These are phyloP conservation scores for Schrenkiella parvula DNA, from an alignment of 345 rosid species.

Conservation along the genomic window DNA sequence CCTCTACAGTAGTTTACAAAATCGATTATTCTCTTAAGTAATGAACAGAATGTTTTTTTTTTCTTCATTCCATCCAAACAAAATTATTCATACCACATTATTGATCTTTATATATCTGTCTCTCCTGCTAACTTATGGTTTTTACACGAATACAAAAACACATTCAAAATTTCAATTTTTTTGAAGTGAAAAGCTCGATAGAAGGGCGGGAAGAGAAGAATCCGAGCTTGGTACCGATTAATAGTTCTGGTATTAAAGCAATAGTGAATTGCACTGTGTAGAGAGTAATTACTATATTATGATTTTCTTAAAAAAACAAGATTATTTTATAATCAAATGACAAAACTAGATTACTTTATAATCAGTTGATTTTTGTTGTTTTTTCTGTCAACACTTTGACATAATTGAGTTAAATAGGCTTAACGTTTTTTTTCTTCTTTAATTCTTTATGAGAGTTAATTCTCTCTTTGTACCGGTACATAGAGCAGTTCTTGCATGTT, in stretches of 20 bases:
- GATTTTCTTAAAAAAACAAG: neutral
- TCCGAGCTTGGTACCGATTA: neutral
- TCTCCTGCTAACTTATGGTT: neutral
- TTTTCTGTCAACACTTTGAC: neutral
- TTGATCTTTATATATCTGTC: neutral
- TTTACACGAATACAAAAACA: neutral
- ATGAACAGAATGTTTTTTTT: neutral
- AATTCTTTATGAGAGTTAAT: neutral
- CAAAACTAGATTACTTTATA: neutral
- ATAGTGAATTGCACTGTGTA: neutral
- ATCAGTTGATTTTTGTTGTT: neutral
- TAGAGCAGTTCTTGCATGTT: constrained; percentile 19
- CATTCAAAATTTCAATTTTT: neutral
- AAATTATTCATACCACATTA: neutral
- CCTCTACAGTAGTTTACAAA: too few relatives aligned
- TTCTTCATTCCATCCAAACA: neutral
- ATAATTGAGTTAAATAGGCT: neutral
- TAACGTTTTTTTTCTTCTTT: neutral
- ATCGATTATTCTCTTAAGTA: neutral
- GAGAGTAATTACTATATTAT: neutral
- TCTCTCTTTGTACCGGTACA: neutral
- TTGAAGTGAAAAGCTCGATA: neutral
- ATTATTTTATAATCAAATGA: neutral
- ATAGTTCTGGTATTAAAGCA: neutral
- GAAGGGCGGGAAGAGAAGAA: constrained; percentile 16